Base-by-base conservation (phyloP, 192 early-diverging fungal species). In the Backusella luteola region DNA sequence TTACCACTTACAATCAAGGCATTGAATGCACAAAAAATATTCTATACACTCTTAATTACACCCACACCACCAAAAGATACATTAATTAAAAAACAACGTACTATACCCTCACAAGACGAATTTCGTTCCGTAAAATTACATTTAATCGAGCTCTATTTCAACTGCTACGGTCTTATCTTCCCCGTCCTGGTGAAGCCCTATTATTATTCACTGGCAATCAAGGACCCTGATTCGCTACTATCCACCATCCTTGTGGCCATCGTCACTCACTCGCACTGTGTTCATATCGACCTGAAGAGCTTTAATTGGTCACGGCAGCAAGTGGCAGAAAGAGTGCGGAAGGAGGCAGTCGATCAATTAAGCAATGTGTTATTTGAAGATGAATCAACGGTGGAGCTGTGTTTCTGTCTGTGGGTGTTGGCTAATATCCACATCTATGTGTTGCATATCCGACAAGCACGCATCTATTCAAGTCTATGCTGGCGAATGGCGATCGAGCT, bases 401-500 rank as follows among this genome's bases (percentile, higher is more conserved):
- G 49, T 34, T 44, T 42, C 36, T 32, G 66, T 5, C 39, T 76
- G 23, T 36, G 35, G 42, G 32, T 49, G 19, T 34, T 76, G 26
- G 66, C 67, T 23, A 49, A 46, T 36, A 38, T 49, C 8, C 46
- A 49, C 9, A 34, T 76, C n/a, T 53, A 42, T 4, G 34, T 34
- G 8, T 9, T 53, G 26, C 66, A 79, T 42, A 74, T 38, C 44
- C 67, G 56, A n/a, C 38, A 75, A 66, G 74, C 74, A 41, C 52
- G 69, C 17, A 23, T 67, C 4, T 70, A 75, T 36, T 71, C 69
- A 15, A 41, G 34, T n/a, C 29, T 32, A 11, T 39, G 74, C 6
- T 80, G 78, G 78, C 78, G 69, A 3, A 72, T 74, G 72, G 78
- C 70, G 14, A 49, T 67, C 2, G 34, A 69, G 6, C 74, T 80